These are phyloP conservation scores for Penicillium mononematosum DNA, from an alignment of 495 filamentous ascomycete species.

Conservation along the genomic window DNA sequence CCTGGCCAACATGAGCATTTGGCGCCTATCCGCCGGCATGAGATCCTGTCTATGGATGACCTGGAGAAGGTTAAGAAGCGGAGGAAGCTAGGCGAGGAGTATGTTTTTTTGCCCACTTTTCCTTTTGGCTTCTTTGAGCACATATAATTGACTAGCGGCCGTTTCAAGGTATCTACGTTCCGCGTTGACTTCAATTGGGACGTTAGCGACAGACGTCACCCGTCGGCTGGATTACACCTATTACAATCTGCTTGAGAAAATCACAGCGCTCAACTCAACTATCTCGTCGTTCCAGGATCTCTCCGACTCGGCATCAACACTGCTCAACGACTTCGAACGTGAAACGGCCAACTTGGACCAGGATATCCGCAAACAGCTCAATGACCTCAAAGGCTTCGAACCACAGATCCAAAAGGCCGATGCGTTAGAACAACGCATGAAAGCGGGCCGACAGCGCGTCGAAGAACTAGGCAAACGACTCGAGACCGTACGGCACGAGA, in stretches of 20 bases:
- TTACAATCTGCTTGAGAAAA: constrained; percentile 77
- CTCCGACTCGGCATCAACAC: constrained; percentile 55
- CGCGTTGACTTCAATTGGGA: constrained; percentile 40
- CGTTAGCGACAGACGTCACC: constrained; percentile 56
- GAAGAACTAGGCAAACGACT: constrained; percentile 64
- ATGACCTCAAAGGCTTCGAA: constrained; percentile 65
- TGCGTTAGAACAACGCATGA: constrained; percentile 64
- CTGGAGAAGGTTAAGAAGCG: constrained; percentile 40
- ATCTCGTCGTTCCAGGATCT: constrained; percentile 70
- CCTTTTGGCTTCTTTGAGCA: neutral
- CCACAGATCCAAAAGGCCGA: constrained; percentile 67
- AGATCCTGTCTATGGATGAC: constrained; percentile 43
- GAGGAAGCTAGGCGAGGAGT: constrained; percentile 51
- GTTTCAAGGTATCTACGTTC: constrained; percentile 36
- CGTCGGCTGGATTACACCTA: constrained; percentile 82
- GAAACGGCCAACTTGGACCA: constrained; percentile 59
- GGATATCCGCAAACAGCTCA: constrained; percentile 65
- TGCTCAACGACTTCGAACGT: constrained; percentile 60
- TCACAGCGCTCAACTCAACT: constrained; percentile 65
- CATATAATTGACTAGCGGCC: constrained; percentile 4
- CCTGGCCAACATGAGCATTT: constrained; percentile 34
- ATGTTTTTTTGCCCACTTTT: constrained; percentile 13
- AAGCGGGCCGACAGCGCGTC: constrained; percentile 60
- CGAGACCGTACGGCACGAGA: constrained; percentile 58
- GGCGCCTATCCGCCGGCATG: constrained; percentile 32